Base-by-base conservation (phyloP, 192 early-diverging fungal species). In the Coemansia sp. region DNA sequence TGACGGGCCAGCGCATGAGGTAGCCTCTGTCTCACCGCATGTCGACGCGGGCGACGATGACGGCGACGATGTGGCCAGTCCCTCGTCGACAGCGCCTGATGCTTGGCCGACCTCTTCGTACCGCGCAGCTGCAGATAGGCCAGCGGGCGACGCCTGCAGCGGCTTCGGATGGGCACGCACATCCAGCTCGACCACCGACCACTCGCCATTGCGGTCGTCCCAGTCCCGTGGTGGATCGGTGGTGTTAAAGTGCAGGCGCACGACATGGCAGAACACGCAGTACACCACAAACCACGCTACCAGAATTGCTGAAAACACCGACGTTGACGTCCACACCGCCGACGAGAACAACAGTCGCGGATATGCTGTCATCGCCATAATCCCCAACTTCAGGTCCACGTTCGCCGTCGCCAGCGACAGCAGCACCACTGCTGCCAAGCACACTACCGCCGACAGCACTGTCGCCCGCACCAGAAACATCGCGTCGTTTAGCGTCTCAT, bases 161-260 rank as follows among this genome's bases (percentile, higher is more conserved):
- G 51, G 58, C 34, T 78, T 78, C 8, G 69, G 63, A 25, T 52
- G 55, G 6, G 67, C 23, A 7, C 71, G 32, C 41, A 79, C 76
- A 53, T 73, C 76, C 23, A 79, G 71, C 57, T 79, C 76, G 9
- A 79, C 60, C 18, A 73, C 71, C 2, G 67, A 72, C 76, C 76
- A 79, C 48, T 73, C 76, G 64, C 76, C 76, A 48, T 79, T 79
- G 19, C 76, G 54, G 64, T 79, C 76, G 41, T 79, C 76, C 76
- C 76, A 79, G 61, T 79, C 76, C 3, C 76, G 62, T n/a, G 76
- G 76, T 38, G 77, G 71, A 50, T 80, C 77, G 10, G 77, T 60
- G 19, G 73, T 68, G 56, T 81, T 75, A 38, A 81, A 75, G 59
- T 75, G 72, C 44, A 75, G 65, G 18, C 73, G 62, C 25, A 81